Conservation (phyloP, 1,284 basidiomycete species). For the Ustilago lituana region DNA sequence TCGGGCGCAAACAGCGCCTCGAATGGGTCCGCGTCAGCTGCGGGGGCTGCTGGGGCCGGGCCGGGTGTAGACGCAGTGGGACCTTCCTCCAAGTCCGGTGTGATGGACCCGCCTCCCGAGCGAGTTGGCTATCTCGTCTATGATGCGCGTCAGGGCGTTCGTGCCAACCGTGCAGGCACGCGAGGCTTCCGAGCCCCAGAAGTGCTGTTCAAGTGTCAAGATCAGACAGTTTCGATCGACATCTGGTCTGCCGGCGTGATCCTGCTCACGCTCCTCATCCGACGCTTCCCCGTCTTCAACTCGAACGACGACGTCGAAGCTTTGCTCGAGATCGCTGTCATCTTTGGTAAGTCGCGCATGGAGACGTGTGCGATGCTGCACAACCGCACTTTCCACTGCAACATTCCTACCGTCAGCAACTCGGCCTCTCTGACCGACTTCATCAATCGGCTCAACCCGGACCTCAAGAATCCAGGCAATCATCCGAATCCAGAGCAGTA, state of each 20-base stretch:
- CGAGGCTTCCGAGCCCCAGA: conserved; percentile 96
- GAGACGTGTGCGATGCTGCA: conserved; percentile 88
- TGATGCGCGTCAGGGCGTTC: conserved; percentile 75
- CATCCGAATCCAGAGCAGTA: conserved; percentile 59
- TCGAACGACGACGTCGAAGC: conserved; percentile 95
- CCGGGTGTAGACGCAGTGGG: conserved; percentile 68
- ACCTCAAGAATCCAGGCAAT: conserved; percentile 39
- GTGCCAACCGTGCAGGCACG: conserved; percentile 96
- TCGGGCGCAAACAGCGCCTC: conserved; percentile 67
- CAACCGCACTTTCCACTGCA: conserved; percentile 69
- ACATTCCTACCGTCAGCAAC: conserved; percentile 48
- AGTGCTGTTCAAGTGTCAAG: conserved; percentile 91
- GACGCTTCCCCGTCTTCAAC: conserved; percentile 94
- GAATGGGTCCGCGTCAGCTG: conserved; percentile 29
- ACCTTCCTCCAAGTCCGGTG: conserved; percentile 21
- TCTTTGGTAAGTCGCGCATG: conserved; percentile 85
- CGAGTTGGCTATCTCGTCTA: conserved; percentile 59
- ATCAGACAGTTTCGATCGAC: conserved; percentile 91
- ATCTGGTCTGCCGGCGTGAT: conserved; percentile 96
- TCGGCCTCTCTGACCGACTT: conserved; percentile 55
- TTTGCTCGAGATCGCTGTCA: conserved; percentile 88
- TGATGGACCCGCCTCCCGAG: conserved; percentile 63
- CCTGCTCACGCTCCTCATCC: conserved; percentile 87
- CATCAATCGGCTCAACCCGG: conserved; percentile 59
- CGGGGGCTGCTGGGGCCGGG: not conserved